A percentile compares a stretch with the other conserved stretches of the same genome.
Evolutionary conservation across 2,329 filamentous ascomycete species (phyloP).

Genomic region (Dactylella cylindrospora): DNA sequence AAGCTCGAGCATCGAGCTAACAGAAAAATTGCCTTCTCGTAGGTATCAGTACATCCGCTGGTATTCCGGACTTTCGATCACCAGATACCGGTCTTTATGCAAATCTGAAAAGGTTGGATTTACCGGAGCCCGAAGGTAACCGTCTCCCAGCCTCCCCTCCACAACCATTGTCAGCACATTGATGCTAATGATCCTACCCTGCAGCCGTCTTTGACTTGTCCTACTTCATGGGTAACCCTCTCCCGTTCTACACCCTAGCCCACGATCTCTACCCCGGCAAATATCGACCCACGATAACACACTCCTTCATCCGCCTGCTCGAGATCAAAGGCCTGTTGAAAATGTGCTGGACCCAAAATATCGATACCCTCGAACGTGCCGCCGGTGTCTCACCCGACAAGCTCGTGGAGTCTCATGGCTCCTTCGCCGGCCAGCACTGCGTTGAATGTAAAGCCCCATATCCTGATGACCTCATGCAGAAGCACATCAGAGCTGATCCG

Average conservation of each 20-base stretch:
- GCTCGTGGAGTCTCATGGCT: slow-evolving; percentile 93
- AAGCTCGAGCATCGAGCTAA: slow-evolving; percentile 71
- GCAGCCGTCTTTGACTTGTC: slow-evolving; percentile 84
- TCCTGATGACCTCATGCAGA: slow-evolving; percentile 62
- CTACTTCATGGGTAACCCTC: slow-evolving; percentile 81
- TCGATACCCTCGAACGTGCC: slow-evolving; percentile 78
- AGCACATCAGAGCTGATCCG: slow-evolving; percentile 3
- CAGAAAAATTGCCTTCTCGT: slow-evolving; percentile 54
- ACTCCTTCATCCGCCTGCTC: slow-evolving; percentile 82
- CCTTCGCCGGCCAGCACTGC: slow-evolving; percentile 86
- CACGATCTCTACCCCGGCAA: slow-evolving; percentile 89
- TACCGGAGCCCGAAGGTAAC: slow-evolving; percentile 67
- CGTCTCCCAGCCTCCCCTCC: neutral
- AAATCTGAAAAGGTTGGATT: slow-evolving; percentile 80
- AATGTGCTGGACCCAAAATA: slow-evolving; percentile 96
- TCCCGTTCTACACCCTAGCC: slow-evolving; percentile 88
- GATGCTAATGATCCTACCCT: slow-evolving; percentile 4
- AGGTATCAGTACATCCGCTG: slow-evolving; percentile 54
- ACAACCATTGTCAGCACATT: slow-evolving; percentile 31
- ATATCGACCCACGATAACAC: slow-evolving; percentile 83
- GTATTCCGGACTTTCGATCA: slow-evolving; percentile 90
- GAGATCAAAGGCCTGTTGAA: slow-evolving; percentile 74
- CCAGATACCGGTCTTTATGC: slow-evolving; percentile 91
- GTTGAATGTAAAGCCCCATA: slow-evolving; percentile 79
- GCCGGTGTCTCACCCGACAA: slow-evolving; percentile 78